A percentile compares a stretch with the other conserved stretches of the same genome.
Evolutionary conservation across 768 basidiomycete genomes (phyloP).

Genomic region (Lentinula lateritia): DNA sequence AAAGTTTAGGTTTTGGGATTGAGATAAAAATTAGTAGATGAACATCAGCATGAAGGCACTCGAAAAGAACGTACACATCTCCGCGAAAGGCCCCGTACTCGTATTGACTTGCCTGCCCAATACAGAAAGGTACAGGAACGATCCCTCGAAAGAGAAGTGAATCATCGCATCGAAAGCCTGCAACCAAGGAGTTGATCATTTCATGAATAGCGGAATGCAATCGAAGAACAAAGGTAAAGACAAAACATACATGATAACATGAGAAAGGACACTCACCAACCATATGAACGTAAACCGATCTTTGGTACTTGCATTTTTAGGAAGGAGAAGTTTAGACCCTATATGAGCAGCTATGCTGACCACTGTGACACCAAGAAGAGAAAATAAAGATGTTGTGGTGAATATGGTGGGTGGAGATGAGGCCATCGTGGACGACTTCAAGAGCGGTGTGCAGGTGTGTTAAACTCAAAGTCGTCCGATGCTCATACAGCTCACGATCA

Average conservation of each 20-base stretch:
- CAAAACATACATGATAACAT: background rate
- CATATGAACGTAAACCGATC: constrained; percentile 73
- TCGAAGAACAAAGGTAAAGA: background rate
- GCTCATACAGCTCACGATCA: background rate
- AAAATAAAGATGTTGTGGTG: constrained; percentile 57
- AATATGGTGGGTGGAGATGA: constrained; percentile 27
- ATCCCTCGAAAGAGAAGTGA: constrained; percentile 75
- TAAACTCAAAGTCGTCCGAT: background rate
- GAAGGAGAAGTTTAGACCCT: constrained; percentile 52
- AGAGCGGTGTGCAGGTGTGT: background rate
- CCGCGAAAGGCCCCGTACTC: constrained; percentile 62
- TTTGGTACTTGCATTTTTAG: constrained; percentile 57
- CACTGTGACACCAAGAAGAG: constrained; percentile 52
- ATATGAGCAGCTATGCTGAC: constrained; percentile 46
- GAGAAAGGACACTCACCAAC: constrained; percentile 44
- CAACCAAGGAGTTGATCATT: background rate
- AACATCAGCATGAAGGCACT: background rate
- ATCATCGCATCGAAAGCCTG: constrained; percentile 79
- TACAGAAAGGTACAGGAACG: constrained; percentile 72
- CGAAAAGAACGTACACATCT: constrained; percentile 54
- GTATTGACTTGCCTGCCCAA: constrained; percentile 72
- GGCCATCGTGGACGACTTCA: background rate
- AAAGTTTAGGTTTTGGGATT: background rate
- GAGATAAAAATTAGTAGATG: background rate
- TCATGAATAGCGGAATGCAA: background rate